Base-by-base conservation (phyloP, 495 filamentous ascomycete species). In the Penicilliopsis zonata region DNA sequence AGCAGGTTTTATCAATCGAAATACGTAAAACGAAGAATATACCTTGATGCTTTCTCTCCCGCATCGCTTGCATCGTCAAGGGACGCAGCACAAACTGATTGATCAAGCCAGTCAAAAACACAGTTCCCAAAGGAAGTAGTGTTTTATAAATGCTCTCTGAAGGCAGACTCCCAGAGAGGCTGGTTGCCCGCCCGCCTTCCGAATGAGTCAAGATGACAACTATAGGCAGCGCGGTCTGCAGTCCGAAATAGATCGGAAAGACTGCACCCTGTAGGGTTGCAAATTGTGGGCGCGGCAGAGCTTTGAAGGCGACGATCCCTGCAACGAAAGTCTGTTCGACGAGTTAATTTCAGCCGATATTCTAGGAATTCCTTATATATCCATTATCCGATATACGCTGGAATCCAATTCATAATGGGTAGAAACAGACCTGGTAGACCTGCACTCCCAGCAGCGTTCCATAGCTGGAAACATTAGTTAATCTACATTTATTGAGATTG, bases 181-280 rank as follows among this genome's bases (percentile, higher is more conserved):
- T 63, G 5, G 55, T 44, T 0, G 46, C 36, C 33, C 46, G 49
- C 35, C 37, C 44, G 33, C 33, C 52, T n/a, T 62, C 67, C 25
- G 83, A 82, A 46, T 80, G 87, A 20, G 88, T 95, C 33, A 92
- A 49, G n/a, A 80, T 77, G 6, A 94, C 59, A 13, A 85, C 42
- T 9, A 75, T 51, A 5, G 88, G 82, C 2, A 84, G 62, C 4
- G 70, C 67, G 3, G 81, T 73, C 62, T 94, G 87, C 26, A 94
- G 53, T 15, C 70, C 61, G 55, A 95, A 94, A 63, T 88, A 96
- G 42, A 79, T 55, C 14, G 88, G 88, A 59, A 92, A 88, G 46
- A 85, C 74, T 43, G 69, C 69, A 20, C 71, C 58, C 59, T 93
- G 88, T 16, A 96, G 67, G 21, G 70, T 63, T 4, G 75, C 65